Evolutionary conservation across 495 filamentous ascomycete species (phyloP).

Genomic region (Talaromyces proteolyticus): DNA sequence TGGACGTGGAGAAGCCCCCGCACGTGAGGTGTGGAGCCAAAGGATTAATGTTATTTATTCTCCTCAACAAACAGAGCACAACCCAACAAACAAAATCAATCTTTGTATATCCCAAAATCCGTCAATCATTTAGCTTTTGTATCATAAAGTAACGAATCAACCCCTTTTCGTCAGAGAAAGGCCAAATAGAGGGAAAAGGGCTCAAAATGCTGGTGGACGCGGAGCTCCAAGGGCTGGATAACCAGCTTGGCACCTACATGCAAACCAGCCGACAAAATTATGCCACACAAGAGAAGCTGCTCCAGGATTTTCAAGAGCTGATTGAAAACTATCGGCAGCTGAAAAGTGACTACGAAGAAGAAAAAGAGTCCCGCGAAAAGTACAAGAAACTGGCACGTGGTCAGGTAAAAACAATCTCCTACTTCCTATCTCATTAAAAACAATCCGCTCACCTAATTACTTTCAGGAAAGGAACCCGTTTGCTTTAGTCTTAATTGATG

Average conservation of each 20-base stretch:
- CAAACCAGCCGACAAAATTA: constrained; percentile 27
- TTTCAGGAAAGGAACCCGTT: constrained; percentile 51
- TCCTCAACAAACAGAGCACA: too few species aligned
- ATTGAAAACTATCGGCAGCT: constrained; percentile 45
- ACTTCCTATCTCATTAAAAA: too few species aligned
- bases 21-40: too few species aligned
- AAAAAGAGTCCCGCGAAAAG: constrained; percentile 45
- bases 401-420: too few species aligned
- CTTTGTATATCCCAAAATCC: too few species aligned
- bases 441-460: too few species aligned
- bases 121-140: too few species aligned
- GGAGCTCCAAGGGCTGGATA: constrained; percentile 29
- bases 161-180: background rate
- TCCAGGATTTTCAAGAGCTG: constrained; percentile 33
- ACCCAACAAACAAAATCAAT: too few species aligned
- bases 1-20: too few species aligned
- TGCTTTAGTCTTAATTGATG: constrained; percentile 54
- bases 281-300: constrained; percentile 27
- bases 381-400: constrained; percentile 48
- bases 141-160: too few species aligned
- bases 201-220: constrained; percentile 31
- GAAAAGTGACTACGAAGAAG: constrained; percentile 53
- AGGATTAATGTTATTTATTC: too few species aligned
- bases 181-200: background rate
- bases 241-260: constrained; percentile 19